These are phyloP conservation scores for Pseudopithomyces maydicus DNA, from an alignment of 2,329 filamentous ascomycete genomes.

Conservation along the genomic window DNA sequence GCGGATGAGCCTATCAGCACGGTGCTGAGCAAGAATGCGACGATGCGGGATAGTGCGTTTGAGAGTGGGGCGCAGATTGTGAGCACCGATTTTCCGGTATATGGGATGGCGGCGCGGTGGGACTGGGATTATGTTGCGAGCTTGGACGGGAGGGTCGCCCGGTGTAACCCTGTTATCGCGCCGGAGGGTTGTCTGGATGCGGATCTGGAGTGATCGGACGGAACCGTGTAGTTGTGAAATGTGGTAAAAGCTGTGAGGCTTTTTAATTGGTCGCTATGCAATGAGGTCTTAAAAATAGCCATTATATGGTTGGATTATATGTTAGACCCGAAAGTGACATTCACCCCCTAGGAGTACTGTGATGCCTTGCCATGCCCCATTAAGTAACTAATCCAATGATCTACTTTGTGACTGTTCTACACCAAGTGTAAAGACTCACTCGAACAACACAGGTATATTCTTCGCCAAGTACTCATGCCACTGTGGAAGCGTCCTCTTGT, in stretches of 20 bases:
- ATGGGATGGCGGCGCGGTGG: conserved; percentile 55
- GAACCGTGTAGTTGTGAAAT: not conserved
- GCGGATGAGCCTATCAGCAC: conserved; percentile 55
- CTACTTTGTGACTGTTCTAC: not conserved
- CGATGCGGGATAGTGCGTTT: conserved; percentile 51
- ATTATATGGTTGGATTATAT: too few species aligned
- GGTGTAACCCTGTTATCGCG: conserved; percentile 46
- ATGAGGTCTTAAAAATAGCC: too few species aligned
- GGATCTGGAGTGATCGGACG: conserved; percentile 17
- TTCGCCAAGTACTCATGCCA: conserved; percentile 47
- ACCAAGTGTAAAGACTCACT: not conserved
- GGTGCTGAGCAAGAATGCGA: conserved; percentile 47
- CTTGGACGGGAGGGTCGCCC: conserved; percentile 36
- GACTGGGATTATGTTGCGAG: conserved; percentile 53
- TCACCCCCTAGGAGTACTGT: too few species aligned
- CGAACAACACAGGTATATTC: conserved; percentile 41
- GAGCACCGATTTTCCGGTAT: conserved; percentile 55
- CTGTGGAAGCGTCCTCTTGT: conserved; percentile 36
- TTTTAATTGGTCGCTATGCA: too few species aligned
- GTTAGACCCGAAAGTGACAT: too few species aligned
- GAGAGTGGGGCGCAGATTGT: conserved; percentile 57
- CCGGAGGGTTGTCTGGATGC: conserved; percentile 42
- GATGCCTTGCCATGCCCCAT: too few species aligned
- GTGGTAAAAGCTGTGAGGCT: not conserved
- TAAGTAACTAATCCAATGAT: too few species aligned